Evolutionary conservation across 768 basidiomycete species (phyloP).

Genomic region (Mycena amicta): DNA sequence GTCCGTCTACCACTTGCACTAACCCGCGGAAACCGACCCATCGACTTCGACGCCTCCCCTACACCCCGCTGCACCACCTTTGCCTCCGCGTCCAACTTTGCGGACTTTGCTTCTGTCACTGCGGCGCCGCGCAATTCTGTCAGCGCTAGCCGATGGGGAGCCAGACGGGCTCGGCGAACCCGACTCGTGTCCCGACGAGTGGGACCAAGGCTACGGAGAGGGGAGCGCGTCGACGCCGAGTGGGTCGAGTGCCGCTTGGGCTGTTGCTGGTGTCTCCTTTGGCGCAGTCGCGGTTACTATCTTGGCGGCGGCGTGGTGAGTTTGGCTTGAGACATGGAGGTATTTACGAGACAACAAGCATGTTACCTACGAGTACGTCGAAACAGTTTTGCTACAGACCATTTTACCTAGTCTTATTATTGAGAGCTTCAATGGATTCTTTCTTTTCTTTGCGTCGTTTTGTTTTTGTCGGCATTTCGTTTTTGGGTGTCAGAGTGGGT

Average conservation of each 20-base stretch:
- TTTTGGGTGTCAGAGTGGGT: too few species aligned
- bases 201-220: not conserved
- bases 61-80: conserved; percentile 27
- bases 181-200: not conserved
- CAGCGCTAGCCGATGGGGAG: too few species aligned
- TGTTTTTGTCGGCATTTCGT: too few species aligned
- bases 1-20: conserved; percentile 24
- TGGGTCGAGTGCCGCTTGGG: not conserved
- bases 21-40: conserved; percentile 26
- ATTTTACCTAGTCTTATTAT: too few species aligned
- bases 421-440: too few species aligned
- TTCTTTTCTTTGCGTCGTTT: too few species aligned
- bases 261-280: not conserved
- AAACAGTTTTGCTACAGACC: too few species aligned
- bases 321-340: too few species aligned
- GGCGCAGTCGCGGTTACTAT: not conserved
- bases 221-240: not conserved
- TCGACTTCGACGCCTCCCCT: conserved; percentile 27
- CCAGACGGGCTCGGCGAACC: not conserved
- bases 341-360: too few species aligned
- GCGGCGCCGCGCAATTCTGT: too few species aligned
- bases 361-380: too few species aligned
- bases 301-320: too few species aligned
- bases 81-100: conserved; percentile 18
- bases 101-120: conserved; percentile 14